Evolutionary conservation across 2,329 filamentous ascomycete genomes (phyloP).

Genomic region (Ophiostoma tasmaniense): DNA sequence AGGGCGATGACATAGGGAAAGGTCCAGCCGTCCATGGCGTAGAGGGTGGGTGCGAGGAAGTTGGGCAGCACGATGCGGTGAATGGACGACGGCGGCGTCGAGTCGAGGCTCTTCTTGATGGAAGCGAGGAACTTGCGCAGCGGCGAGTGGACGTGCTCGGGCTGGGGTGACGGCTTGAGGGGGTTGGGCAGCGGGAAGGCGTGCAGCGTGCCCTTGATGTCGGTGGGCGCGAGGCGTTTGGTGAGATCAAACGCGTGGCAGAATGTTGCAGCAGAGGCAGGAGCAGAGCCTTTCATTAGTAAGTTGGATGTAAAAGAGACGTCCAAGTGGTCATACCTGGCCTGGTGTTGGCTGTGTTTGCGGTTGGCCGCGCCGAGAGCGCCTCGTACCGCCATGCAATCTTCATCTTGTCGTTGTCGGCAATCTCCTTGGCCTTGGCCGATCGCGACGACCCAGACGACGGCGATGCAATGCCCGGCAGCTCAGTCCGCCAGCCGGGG

Average conservation of each 20-base stretch:
- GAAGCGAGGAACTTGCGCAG: slow-evolving; percentile 57
- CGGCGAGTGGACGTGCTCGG: slow-evolving; percentile 34
- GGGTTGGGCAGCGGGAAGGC: slow-evolving; percentile 45
- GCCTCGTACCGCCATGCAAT: slow-evolving; percentile 97
- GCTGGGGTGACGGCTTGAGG: slow-evolving; percentile 19
- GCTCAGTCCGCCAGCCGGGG: slow-evolving; percentile 71
- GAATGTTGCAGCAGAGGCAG: slow-evolving; percentile 34
- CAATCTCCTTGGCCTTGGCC: slow-evolving; percentile 35
- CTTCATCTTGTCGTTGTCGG: slow-evolving; percentile 72
- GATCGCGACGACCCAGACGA: slow-evolving; percentile 26
- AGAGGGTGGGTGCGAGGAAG: slow-evolving; percentile 78
- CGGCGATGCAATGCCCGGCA: slow-evolving; percentile 60
- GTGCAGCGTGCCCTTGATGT: slow-evolving; percentile 42
- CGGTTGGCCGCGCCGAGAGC: slow-evolving; percentile 36
- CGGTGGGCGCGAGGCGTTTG: slow-evolving; percentile 47
- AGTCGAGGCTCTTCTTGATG: slow-evolving; percentile 47
- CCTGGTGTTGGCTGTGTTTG: neutral
- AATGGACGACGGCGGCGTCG: slow-evolving; percentile 50
- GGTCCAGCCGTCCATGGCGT: slow-evolving; percentile 59
- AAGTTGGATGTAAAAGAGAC: no score
- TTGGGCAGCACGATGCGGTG: slow-evolving; percentile 81
- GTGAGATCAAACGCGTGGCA: slow-evolving; percentile 67
- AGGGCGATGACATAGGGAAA: slow-evolving; percentile 72
- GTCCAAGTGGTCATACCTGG: no score
- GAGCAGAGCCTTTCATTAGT: neutral